Conservation (phyloP, 2,329 filamentous ascomycete species). For the Apiospora saccharicola region DNA sequence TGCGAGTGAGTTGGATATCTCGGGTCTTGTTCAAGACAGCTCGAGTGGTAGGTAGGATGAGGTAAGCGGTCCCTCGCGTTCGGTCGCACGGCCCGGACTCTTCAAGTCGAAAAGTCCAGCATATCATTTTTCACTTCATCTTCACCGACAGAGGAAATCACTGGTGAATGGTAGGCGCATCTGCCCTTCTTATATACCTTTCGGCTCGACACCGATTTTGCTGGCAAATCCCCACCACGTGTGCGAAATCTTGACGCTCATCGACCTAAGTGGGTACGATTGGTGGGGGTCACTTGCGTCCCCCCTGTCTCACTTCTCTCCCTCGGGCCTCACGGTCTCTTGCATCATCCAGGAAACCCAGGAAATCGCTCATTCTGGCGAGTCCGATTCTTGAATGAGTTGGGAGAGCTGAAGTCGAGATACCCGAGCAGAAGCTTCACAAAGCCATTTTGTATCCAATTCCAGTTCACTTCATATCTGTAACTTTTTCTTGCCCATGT, state of each 20-base stretch:
- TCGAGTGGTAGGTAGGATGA: background rate
- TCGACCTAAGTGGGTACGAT: background rate
- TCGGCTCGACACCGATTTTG: background rate
- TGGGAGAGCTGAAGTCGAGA: background rate
- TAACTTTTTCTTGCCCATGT: background rate
- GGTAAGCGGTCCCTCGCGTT: background rate
- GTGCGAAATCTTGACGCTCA: conserved; percentile 5
- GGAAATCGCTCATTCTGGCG: conserved; percentile 14
- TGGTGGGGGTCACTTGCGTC: background rate
- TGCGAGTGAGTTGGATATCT: background rate
- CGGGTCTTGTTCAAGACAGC: background rate
- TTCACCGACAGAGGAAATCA: background rate
- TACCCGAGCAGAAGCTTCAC: background rate
- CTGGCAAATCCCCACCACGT: conserved; percentile 19
- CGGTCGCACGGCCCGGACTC: background rate
- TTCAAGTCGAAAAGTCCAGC: background rate
- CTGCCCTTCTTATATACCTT: conserved; percentile 10
- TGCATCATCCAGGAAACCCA: conserved; percentile 12
- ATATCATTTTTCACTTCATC: background rate
- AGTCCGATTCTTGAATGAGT: background rate
- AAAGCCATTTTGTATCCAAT: background rate
- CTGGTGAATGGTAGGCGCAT: background rate
- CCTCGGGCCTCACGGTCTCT: conserved; percentile 14
- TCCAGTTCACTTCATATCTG: background rate
- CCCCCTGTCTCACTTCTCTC: conserved; percentile 11